Base-by-base conservation (phyloP, 139 green algal genomes). In the Yamagishiella unicocca region DNA sequence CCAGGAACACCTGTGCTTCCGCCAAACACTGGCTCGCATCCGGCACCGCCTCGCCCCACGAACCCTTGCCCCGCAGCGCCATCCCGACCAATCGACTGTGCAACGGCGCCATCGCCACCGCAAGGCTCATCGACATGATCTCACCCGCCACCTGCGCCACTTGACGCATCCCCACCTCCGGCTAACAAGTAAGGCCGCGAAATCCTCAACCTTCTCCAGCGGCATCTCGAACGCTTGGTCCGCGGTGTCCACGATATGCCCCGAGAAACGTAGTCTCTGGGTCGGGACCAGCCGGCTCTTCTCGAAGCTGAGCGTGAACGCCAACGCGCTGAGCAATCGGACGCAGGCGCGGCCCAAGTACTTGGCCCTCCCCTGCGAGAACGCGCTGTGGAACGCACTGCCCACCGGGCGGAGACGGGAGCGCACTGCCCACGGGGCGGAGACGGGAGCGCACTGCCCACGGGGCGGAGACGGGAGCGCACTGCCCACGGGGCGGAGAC, bases 91-190 rank as follows among this genome's bases (percentile, higher is more conserved):
- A 14, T 1, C 74, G 42, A 3, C 24, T 40, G 25, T 53, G 22
- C 46, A 68, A 22, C 7, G 75, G 46, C 1, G 75, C 75, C 7
- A 35, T n/a, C 22, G 50, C 21, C 1, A 82, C 50, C 9, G 74
- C 43, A 3, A 42, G 25, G 2, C 17, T 29, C 46, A 82, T 67
- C 1, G 74, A 64, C n/a, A 82, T 42, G n/a, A 82, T 45, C 31
- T 82, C 64, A 22, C 74, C 74, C 19, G 74, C 74, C 24, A 82
- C 43, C 17, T 40, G 74, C 45, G 74, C 74, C 74, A 82, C 45
- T 42, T 67, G n/a, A 0, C 74, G 45, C 42, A 66, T 14, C 12
- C n/a, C 64, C n/a, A 82, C 1, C 31, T 40, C 25, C 12, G 1
- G 9, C 50, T 17, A 17, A 25, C 50, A 12, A 58, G 12, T 35